Conservation (phyloP, 768 basidiomycete species). For the Asterophora parasitica region DNA sequence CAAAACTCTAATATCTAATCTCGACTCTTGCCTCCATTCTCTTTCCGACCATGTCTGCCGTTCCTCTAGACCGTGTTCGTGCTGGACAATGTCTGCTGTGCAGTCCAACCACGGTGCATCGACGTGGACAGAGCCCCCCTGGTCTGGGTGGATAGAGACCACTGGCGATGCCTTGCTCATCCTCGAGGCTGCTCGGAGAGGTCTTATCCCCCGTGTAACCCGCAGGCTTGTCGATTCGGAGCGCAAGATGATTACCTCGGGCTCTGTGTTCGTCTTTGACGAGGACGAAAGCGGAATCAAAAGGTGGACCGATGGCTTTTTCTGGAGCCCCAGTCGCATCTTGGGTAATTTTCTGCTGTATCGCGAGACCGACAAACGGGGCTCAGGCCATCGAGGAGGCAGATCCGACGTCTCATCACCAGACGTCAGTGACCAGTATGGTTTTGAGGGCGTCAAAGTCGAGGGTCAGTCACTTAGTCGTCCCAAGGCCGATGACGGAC, state of each 20-base stretch:
- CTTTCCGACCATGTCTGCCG: conserved; percentile 19
- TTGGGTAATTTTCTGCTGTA: conserved; percentile 94
- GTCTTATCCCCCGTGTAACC: conserved; percentile 88
- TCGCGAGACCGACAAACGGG: conserved; percentile 86
- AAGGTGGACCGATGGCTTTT: conserved; percentile 96
- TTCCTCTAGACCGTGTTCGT: conserved; percentile 22
- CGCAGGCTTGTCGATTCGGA: conserved; percentile 90
- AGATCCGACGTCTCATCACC: conserved; percentile 34
- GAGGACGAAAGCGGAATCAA: conserved; percentile 97
- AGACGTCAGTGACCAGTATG: conserved; percentile 32
- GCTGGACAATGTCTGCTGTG: conserved; percentile 31
- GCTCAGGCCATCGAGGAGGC: conserved; percentile 54
- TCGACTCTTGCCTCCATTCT: conserved; percentile 23
- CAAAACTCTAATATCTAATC: conserved; percentile 56
- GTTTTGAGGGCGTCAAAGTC: conserved; percentile 21
- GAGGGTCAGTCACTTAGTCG: conserved; percentile 55
- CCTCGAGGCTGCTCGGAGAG: conserved; percentile 88
- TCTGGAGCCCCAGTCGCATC: conserved; percentile 92
- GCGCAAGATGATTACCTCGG: conserved; percentile 87
- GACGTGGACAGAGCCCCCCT: conserved; percentile 84
- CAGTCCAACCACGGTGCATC: conserved; percentile 32
- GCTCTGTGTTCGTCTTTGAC: conserved; percentile 95
- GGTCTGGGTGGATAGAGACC: conserved; percentile 93
- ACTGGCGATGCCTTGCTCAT: conserved; percentile 95
- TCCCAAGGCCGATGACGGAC: conserved; percentile 45